phyloP scores from a whole-genome alignment of 805 yeast species.

The Pichia membranifaciens region DNA sequence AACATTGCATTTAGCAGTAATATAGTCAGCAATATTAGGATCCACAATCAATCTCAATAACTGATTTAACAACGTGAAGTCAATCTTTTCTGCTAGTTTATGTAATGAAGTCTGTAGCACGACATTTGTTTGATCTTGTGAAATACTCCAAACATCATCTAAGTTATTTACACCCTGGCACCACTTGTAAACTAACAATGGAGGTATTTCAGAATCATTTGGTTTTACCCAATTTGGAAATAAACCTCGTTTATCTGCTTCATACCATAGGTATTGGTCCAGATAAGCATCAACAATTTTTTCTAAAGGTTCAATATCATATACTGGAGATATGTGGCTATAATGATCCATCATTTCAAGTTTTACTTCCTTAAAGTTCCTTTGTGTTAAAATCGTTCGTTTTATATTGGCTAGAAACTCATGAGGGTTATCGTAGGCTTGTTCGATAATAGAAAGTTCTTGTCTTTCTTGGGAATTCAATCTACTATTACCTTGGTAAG shows the following conservation, averaged over 20 bases:
- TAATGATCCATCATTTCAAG: conserved; percentile 90
- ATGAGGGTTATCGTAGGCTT: conserved; percentile 95
- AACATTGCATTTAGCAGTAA: conserved; percentile 85
- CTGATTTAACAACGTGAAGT: conserved; percentile 79
- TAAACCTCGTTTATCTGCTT: conserved; percentile 76
- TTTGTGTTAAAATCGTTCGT: conserved; percentile 73
- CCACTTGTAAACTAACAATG: conserved; percentile 88
- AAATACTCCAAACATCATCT: conserved; percentile 70
- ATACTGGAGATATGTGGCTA: conserved; percentile 78
- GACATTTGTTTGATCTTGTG: conserved; percentile 72
- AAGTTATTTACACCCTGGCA: conserved; percentile 84
- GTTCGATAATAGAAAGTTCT: conserved; percentile 88
- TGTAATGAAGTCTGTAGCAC: conserved; percentile 71
- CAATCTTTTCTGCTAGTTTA: conserved; percentile 78
- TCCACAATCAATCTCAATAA: conserved; percentile 76
- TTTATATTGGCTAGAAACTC: conserved; percentile 84
- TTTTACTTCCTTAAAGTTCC: conserved; percentile 86
- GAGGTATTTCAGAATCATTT: conserved; percentile 89
- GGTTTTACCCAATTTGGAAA: conserved; percentile 98
- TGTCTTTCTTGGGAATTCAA: conserved; percentile 85
- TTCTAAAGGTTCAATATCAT: conserved; percentile 84
- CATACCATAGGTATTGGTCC: conserved; percentile 95
- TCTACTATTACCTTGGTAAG: conserved; percentile 67
- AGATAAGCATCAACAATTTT: conserved; percentile 94
- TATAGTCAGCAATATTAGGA: conserved; percentile 88